Base-by-base conservation (phyloP, 805 yeast species). In the Saturnispora dispora region DNA sequence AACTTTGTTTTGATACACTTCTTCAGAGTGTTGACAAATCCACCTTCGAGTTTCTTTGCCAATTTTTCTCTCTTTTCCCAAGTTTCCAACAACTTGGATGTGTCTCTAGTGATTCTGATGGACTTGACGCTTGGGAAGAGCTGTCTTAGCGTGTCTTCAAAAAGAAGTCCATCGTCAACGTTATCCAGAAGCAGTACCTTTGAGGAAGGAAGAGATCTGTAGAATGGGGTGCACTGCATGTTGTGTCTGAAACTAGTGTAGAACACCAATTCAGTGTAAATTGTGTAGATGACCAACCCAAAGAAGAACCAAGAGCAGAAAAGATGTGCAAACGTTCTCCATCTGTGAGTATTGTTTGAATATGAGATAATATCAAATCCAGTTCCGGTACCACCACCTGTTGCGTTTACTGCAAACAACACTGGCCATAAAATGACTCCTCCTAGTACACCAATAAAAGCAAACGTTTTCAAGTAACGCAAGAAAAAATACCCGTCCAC, bases 401-500 rank as follows among this genome's bases (percentile, higher is more conserved):
- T 78, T 17, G 88, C 89, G 65, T 83, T 82, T 41, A 86, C 79
- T 0, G 95, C 84, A 59, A 86, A 74, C 50, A 86, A 69, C 48
- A 86, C 73, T 33, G 90, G 90, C 77, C 85, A 80, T 22, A 81
- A 57, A 22, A 84, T 57, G 11, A 79, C 48, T 47, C 81, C 77
- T 2, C 82, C 82, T 6, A 79, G 27, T 10, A 81, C 55, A 33
- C 83, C 78, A 37, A 83, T 55, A 10, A 72, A 56, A 4, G 75
- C 73, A 54, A 82, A 79, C 28, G 80, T 75, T 43, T 78, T 74
- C 51, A 86, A 60, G 60, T 77, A 85, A 55, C 95, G 73, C 48
- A 84, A 65, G 62, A 81, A 85, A 63, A 86, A 81, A 63, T 83
- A 86, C 2, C 93, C 93, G 66, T 86, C 95, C 32, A 81, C 64